phyloP scores from a whole-genome alignment of 2,329 filamentous ascomycete species.

The Cladosporium colombiae region DNA sequence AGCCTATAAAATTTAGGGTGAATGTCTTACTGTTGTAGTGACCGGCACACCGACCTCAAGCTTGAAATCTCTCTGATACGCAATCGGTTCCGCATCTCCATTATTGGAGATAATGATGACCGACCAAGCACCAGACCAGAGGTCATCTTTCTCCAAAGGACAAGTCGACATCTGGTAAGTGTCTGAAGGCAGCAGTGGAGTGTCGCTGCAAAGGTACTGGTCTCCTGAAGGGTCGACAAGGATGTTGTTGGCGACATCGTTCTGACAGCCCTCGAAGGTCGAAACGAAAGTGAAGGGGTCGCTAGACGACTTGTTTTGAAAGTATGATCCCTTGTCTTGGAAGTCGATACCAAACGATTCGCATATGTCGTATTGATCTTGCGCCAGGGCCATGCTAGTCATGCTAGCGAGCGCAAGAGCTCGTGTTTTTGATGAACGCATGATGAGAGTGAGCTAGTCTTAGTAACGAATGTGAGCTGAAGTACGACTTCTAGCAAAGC shows the following conservation, averaged over 20 bases:
- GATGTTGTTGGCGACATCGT: slow-evolving; percentile 44
- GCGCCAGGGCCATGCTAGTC: background rate
- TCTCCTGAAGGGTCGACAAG: slow-evolving; percentile 44
- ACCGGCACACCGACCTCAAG: slow-evolving; percentile 40
- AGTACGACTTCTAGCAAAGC: background rate
- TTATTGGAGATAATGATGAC: slow-evolving; percentile 48
- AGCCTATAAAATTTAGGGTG: slow-evolving; percentile 24
- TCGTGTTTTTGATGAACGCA: background rate
- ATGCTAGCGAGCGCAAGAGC: background rate
- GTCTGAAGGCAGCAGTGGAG: slow-evolving; percentile 40
- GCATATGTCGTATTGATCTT: slow-evolving; percentile 23
- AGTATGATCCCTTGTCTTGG: slow-evolving; percentile 45
- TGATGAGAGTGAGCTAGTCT: background rate
- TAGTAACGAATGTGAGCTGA: background rate
- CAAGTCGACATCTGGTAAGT: slow-evolving; percentile 32
- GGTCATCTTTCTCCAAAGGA: slow-evolving; percentile 41
- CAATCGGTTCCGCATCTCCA: slow-evolving; percentile 43
- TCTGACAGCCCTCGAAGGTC: slow-evolving; percentile 47
- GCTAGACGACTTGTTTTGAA: slow-evolving; percentile 46
- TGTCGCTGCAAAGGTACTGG: slow-evolving; percentile 44
- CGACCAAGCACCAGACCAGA: slow-evolving; percentile 47
- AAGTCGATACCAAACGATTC: slow-evolving; percentile 43
- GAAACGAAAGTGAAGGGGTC: slow-evolving; percentile 47
- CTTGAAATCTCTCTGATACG: slow-evolving; percentile 33
- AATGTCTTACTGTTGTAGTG: slow-evolving; percentile 31